phyloP scores from a whole-genome alignment of 192 early-diverging fungal genomes.

The Jimgerdemannia flammicorona region DNA sequence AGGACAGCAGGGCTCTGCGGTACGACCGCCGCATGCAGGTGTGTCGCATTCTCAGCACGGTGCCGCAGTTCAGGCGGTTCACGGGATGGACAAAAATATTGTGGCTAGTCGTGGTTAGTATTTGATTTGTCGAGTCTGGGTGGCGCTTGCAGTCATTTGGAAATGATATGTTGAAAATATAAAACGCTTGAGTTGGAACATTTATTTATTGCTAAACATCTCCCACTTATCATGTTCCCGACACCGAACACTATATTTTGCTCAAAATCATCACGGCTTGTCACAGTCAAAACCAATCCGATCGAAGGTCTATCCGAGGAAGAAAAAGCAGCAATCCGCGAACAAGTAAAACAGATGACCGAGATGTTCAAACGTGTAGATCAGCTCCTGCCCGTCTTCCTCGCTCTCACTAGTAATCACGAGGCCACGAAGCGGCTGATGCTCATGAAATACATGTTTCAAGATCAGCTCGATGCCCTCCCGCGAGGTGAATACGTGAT shows the following conservation, averaged over 20 bases:
- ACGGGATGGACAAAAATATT: slow-evolving; percentile 33
- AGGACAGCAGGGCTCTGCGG: slow-evolving; percentile 7
- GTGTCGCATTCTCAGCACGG: slow-evolving; percentile 18
- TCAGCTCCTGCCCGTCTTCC: slow-evolving; percentile 42
- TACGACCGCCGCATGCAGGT: not conserved
- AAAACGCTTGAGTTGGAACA: not conserved
- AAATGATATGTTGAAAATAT: not conserved
- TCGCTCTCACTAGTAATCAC: slow-evolving; percentile 36
- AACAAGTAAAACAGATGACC: slow-evolving; percentile 31
- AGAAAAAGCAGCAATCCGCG: slow-evolving; percentile 39
- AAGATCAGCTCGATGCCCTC: slow-evolving; percentile 41
- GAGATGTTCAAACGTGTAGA: slow-evolving; percentile 44
- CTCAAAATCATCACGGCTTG: not conserved
- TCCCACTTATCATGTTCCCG: not conserved
- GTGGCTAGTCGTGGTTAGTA: slow-evolving; percentile 30
- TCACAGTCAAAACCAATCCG: slow-evolving; percentile 19
- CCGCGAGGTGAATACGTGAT: slow-evolving; percentile 45
- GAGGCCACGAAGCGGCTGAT: slow-evolving; percentile 47
- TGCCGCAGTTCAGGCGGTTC: slow-evolving; percentile 29
- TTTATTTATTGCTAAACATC: not conserved
- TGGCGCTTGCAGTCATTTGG: too few species aligned
- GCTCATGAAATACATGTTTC: slow-evolving; percentile 51
- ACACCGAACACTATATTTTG: too few species aligned
- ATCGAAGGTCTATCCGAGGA: slow-evolving; percentile 32
- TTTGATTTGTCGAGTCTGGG: not conserved